Conservation (phyloP, 305 asterid genomes). For the Rubia tinctorum region DNA sequence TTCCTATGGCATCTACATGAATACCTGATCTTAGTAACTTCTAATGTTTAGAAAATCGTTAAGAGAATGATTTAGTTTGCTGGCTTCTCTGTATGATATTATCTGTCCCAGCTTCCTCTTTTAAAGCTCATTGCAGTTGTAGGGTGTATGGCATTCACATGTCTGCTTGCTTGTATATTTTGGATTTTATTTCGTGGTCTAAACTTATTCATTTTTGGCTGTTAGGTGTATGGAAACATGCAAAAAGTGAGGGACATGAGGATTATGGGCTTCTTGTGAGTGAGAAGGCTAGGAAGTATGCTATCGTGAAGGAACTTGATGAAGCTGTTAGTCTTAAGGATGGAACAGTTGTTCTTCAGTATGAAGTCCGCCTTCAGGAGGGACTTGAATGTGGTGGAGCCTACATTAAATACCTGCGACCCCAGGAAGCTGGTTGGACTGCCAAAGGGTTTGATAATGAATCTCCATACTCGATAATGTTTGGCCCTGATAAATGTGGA, state of each 20-base stretch:
- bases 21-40: neutral
- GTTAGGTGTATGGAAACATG: slow-evolving; percentile 91
- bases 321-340: slow-evolving; percentile 61
- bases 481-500: slow-evolving; percentile 98
- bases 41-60: neutral
- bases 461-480: slow-evolving; percentile 95
- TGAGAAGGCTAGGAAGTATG: slow-evolving; percentile 81
- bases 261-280: slow-evolving; percentile 95
- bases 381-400: slow-evolving; percentile 99
- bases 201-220: slow-evolving; percentile 5
- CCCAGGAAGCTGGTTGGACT: slow-evolving; percentile 87
- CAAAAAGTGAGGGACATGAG: slow-evolving; percentile 91
- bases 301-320: slow-evolving; percentile 83
- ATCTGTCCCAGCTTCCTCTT: neutral
- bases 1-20: neutral
- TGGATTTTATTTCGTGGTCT: neutral
- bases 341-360: slow-evolving; percentile 77
- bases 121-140: neutral
- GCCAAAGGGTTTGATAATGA: slow-evolving; percentile 85
- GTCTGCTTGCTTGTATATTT: neutral
- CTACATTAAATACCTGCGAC: slow-evolving; percentile 87
- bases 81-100: neutral
- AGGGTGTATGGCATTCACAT: too few species aligned
- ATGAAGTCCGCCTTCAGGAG: slow-evolving; percentile 84
- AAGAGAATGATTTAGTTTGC: too few species aligned